Percentiles rank a stretch among this genome's conserved stretches.
These are phyloP conservation scores for Erodium trifolium DNA, from an alignment of 441 rosid species.

Conservation along the genomic window DNA sequence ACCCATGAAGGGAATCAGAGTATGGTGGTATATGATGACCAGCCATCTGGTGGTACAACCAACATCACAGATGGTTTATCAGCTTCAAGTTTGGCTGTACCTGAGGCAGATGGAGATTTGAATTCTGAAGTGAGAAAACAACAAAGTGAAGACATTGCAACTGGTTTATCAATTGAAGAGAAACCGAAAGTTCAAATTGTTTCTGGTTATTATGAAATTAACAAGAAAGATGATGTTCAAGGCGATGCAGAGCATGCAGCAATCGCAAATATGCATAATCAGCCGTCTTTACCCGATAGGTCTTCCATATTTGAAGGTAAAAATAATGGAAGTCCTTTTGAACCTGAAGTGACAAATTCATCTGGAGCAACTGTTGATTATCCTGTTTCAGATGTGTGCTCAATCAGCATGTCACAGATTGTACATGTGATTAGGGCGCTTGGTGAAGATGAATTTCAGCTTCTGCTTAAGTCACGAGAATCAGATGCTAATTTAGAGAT, in stretches of 20 bases:
- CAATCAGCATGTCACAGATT: constrained; percentile 43
- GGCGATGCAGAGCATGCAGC: constrained; percentile 19
- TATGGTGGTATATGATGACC: constrained; percentile 23
- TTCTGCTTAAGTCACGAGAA: constrained; percentile 47
- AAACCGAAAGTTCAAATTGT: constrained; percentile 24
- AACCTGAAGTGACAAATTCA: constrained; percentile 22
- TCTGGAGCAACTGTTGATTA: constrained; percentile 25
- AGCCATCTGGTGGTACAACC: constrained; percentile 23
- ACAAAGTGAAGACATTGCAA: constrained; percentile 20
- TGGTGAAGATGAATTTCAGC: constrained; percentile 50
- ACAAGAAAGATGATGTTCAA: constrained; percentile 17
- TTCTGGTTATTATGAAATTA: constrained; percentile 18
- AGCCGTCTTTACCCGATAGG: constrained; percentile 34
- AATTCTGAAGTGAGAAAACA: constrained; percentile 26
- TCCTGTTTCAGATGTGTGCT: constrained; percentile 31
- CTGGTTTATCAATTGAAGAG: constrained; percentile 25
- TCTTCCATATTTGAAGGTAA: constrained; percentile 30
- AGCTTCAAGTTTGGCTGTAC: constrained; percentile 22
- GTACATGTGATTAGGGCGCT: constrained; percentile 48
- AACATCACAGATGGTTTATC: constrained; percentile 25
- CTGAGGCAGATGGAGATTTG: constrained; percentile 25
- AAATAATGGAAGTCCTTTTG: constrained; percentile 34
- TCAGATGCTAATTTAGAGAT: constrained; percentile 26
- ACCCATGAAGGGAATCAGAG: constrained; percentile 30
- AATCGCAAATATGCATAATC: constrained; percentile 11